Percentiles rank a stretch among this genome's conserved stretches.
Evolutionary conservation across 371 early-diverging fungal genomes (phyloP).

Genomic region (Rozella allomycis): DNA sequence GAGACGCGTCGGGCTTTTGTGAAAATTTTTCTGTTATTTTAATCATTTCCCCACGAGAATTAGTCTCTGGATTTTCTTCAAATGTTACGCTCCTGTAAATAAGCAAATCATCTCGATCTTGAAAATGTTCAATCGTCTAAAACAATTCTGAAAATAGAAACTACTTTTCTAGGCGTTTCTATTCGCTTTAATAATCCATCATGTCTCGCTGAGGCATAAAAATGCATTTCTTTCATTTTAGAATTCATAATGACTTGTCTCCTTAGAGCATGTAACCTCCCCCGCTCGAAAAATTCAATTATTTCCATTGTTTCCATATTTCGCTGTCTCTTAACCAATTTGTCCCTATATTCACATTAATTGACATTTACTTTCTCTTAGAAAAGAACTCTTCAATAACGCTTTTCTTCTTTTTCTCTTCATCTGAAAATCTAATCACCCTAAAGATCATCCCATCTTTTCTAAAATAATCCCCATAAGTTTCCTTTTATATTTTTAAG

Average conservation of each 20-base stretch:
- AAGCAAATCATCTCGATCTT: slow-evolving; percentile 20
- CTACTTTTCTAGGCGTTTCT: slow-evolving; percentile 15
- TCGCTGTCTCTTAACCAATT: slow-evolving; percentile 15
- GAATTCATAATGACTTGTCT: slow-evolving; percentile 21
- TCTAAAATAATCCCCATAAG: slow-evolving; percentile 25
- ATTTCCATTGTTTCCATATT: slow-evolving; percentile 9
- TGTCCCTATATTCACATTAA: slow-evolving; percentile 10
- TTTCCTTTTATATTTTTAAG: slow-evolving; percentile 12
- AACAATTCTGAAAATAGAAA: neutral
- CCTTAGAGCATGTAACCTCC: slow-evolving; percentile 20
- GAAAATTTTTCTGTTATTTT: slow-evolving; percentile 32
- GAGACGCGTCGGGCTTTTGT: slow-evolving; percentile 11
- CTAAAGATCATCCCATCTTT: slow-evolving; percentile 23
- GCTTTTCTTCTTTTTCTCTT: slow-evolving; percentile 8
- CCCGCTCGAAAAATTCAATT: slow-evolving; percentile 23
- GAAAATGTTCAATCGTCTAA: slow-evolving; percentile 16
- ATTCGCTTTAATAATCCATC: slow-evolving; percentile 22
- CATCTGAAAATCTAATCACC: slow-evolving; percentile 17
- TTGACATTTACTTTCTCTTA: slow-evolving; percentile 12
- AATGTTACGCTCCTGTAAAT: slow-evolving; percentile 21
- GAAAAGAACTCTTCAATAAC: slow-evolving; percentile 14
- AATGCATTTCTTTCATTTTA: slow-evolving; percentile 20
- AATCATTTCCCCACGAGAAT: slow-evolving; percentile 5
- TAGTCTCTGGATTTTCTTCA: slow-evolving; percentile 5
- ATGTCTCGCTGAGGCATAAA: slow-evolving; percentile 18